Conservation (phyloP, 2,329 filamentous ascomycete species). For the Venturia asperata region DNA sequence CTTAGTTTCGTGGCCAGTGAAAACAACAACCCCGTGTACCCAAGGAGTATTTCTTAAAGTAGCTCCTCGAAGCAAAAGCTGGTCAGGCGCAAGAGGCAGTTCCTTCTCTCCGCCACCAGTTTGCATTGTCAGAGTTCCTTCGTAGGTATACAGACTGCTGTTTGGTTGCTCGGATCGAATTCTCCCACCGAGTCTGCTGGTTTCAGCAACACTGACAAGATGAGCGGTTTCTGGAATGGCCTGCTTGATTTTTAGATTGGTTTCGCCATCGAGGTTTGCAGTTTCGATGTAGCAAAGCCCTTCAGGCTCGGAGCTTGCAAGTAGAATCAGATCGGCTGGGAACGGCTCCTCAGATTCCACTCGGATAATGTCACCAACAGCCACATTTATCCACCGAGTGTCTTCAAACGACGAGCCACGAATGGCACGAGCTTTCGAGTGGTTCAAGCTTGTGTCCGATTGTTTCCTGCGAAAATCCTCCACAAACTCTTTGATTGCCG, state of each 20-base stretch:
- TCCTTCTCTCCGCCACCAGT: conserved; percentile 90
- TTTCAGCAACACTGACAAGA: conserved; percentile 77
- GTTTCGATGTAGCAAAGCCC: conserved; percentile 98
- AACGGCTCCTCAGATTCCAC: conserved; percentile 95
- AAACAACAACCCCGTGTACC: conserved; percentile 94
- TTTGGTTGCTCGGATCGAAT: conserved; percentile 95
- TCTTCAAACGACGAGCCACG: conserved; percentile 78
- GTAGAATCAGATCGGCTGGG: conserved; percentile 82
- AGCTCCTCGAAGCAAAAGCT: conserved; percentile 84
- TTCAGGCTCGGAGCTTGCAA: conserved; percentile 94
- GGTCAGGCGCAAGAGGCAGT: conserved; percentile 80
- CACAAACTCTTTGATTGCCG: conserved; percentile 85
- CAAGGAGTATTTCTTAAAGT: conserved; percentile 94
- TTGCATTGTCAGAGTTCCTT: conserved; percentile 88
- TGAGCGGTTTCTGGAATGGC: conserved; percentile 85
- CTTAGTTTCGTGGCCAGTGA: conserved; percentile 96
- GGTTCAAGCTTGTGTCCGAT: conserved; percentile 81
- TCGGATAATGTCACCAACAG: conserved; percentile 84
- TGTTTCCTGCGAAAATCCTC: conserved; percentile 87
- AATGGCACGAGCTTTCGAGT: conserved; percentile 75
- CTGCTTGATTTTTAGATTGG: conserved; percentile 98
- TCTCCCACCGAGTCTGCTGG: conserved; percentile 77
- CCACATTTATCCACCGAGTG: conserved; percentile 87
- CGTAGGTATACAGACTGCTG: conserved; percentile 96
- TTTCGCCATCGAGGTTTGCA: conserved; percentile 94